phyloP scores from a whole-genome alignment of 2,329 filamentous ascomycete genomes.

The Atkinsonella hypoxylon region DNA sequence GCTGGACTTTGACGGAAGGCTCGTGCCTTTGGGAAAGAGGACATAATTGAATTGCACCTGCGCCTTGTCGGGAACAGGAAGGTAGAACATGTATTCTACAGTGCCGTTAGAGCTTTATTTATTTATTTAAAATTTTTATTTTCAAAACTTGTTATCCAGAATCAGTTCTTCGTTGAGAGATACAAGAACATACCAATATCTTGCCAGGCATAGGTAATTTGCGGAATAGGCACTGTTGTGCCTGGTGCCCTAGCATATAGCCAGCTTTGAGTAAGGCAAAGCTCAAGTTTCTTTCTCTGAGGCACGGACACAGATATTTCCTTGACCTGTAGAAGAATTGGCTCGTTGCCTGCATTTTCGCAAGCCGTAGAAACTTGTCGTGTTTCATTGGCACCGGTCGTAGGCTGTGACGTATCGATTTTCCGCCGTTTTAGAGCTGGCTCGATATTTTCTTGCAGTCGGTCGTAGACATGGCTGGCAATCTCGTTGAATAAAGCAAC shows the following conservation, averaged over 20 bases:
- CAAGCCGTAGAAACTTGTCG: background rate
- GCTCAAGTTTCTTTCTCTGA: slow-evolving; percentile 55
- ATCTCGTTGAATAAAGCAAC: slow-evolving; percentile 46
- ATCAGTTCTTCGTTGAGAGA: background rate
- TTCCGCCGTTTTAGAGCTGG: slow-evolving; percentile 41
- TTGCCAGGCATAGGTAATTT: slow-evolving; percentile 46
- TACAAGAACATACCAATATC: slow-evolving; percentile 40
- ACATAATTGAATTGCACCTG: slow-evolving; percentile 56
- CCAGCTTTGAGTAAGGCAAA: slow-evolving; percentile 48
- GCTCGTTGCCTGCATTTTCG: slow-evolving; percentile 32
- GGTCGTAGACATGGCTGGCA: slow-evolving; percentile 35
- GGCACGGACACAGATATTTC: slow-evolving; percentile 57
- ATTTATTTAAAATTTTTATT: no score
- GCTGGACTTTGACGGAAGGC: slow-evolving; percentile 36
- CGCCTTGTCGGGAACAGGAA: slow-evolving; percentile 53
- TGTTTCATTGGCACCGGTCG: slow-evolving; percentile 11
- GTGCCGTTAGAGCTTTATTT: slow-evolving; percentile 5
- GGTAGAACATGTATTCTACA: slow-evolving; percentile 49
- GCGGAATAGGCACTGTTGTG: slow-evolving; percentile 37
- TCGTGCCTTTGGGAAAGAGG: slow-evolving; percentile 44
- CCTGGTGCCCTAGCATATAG: slow-evolving; percentile 44
- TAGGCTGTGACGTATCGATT: slow-evolving; percentile 30
- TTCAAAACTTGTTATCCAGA: background rate
- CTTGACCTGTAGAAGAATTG: slow-evolving; percentile 46
- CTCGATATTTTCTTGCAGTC: slow-evolving; percentile 27